Evolutionary conservation across 495 filamentous ascomycete species (phyloP), one percentile per base, ranked within the genome.

Genomic region (Penicillium manginii): DNA sequence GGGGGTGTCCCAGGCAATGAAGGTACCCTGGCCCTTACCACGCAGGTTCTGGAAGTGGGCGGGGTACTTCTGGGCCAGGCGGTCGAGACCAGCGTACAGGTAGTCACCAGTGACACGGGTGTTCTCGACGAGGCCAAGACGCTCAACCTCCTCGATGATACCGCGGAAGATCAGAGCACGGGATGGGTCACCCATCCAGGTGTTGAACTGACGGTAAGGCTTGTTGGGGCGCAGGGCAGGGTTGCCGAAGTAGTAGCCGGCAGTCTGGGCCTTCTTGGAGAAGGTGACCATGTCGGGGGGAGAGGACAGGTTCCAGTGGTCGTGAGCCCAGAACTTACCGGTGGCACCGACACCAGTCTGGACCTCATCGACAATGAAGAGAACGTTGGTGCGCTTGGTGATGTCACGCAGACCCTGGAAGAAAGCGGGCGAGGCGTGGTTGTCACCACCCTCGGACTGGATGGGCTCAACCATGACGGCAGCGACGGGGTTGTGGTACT

Each of bases 151-250:
- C 40, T 90, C 73, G 69, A 96, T 86, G 75, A 98, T 97, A 63
- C 89, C 91, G 55, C 89, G 85, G 86, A 97, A 98, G 58, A 98
- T 83, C 58, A 98, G 78, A 9, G 91, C 92, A 49, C 91, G 86
- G 10, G 90, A 86, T 29, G 94, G 94, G 78, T 98, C 94, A 71
- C 94, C 94, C 93, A 98, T 97, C 94, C 94, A 98, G 57, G 96
- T 98, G 79, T 98, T 98, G 81, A 98, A 98, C 77, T 98, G 94
- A 50, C 94, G 87, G 83, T 97, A 98, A n/a, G 94, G 92, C 83
- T 93, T 93, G 80, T 97, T 97, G 49, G 94, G 94, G n/a, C 93
- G 83, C 57, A 98, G 83, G 47, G 88, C 84, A 17, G 85, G 84
- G 80, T 96, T 90, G 29, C 92, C 91, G 69, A 84, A 98, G 81